A percentile compares a stretch with the other conserved stretches of the same genome.
These are phyloP conservation scores for Odontarrhena argentea DNA, from an alignment of 345 rosid genomes.

Conservation along the genomic window DNA sequence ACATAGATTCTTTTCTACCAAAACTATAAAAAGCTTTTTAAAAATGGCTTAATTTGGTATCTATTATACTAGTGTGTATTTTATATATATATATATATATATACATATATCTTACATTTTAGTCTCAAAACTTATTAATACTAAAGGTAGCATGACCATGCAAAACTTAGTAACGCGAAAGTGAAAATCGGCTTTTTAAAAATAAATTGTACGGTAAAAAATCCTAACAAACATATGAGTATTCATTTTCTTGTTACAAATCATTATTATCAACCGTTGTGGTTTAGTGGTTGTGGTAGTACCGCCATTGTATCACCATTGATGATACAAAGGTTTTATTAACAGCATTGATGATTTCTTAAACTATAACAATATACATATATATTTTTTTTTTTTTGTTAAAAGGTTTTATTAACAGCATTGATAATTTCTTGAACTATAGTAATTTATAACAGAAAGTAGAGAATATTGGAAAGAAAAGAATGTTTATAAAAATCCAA, in stretches of 20 bases:
- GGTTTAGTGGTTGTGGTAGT: too few species aligned
- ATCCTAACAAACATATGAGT: not conserved
- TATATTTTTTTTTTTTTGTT: too few species aligned
- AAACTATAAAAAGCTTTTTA: not conserved
- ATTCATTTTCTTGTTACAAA: not conserved
- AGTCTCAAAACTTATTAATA: not conserved
- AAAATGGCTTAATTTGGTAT: not conserved
- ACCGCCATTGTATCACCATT: too few species aligned
- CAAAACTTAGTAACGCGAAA: not conserved
- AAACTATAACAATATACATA: too few species aligned
- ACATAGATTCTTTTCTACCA: constrained; percentile 2
- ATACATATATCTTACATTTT: not conserved
- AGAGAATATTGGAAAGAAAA: not conserved
- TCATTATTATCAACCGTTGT: too few species aligned
- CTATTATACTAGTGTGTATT: too few species aligned
- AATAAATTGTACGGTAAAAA: not conserved
- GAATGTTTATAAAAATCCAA: not conserved
- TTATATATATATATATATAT: too few species aligned
- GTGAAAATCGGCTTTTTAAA: not conserved
- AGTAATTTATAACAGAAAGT: too few species aligned
- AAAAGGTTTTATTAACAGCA: too few species aligned
- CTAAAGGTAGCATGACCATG: not conserved
- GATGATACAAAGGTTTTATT: too few species aligned
- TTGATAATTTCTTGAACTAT: too few species aligned
- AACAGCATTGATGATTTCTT: too few species aligned